Percentiles rank a stretch among this genome's conserved stretches.
phyloP scores from a whole-genome alignment of 148 eudicot genomes.

The Vaccinium vitisidaea region DNA sequence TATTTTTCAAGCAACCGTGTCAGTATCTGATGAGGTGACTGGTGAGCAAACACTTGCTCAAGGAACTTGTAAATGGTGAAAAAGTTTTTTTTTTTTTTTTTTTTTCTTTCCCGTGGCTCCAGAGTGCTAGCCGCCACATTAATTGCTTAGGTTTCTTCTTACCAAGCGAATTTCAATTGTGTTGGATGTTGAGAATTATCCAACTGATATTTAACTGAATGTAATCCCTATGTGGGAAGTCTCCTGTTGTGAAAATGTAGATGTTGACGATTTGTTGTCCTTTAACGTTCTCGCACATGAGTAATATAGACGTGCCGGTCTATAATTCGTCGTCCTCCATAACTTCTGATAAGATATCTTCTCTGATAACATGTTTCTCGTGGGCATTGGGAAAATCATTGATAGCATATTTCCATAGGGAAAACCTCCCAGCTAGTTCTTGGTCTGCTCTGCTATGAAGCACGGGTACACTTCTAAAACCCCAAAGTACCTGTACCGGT shows the following conservation, averaged over 20 bases:
- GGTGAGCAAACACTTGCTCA: neutral
- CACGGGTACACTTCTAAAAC: too few relatives aligned
- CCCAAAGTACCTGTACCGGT: too few relatives aligned
- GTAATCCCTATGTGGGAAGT: neutral
- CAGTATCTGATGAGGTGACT: neutral
- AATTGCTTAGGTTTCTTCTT: neutral
- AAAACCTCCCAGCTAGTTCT: too few relatives aligned
- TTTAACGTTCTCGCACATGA: neutral
- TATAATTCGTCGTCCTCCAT: neutral
- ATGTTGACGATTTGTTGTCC: neutral
- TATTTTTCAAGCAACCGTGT: neutral
- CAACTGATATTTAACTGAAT: neutral
- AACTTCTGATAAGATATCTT: neutral
- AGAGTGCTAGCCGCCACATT: neutral
- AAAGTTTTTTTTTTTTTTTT: neutral
- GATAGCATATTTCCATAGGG: too few relatives aligned
- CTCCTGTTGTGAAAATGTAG: neutral
- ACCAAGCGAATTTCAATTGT: neutral
- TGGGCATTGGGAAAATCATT: neutral
- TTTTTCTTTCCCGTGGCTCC: neutral
- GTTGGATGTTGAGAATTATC: constrained; percentile 1
- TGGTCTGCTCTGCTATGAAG: too few relatives aligned
- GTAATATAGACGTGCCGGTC: neutral
- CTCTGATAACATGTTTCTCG: neutral
- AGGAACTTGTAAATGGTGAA: neutral